Base-by-base conservation (phyloP, 345 rosid species). In the Bretschneidera sinensis region DNA sequence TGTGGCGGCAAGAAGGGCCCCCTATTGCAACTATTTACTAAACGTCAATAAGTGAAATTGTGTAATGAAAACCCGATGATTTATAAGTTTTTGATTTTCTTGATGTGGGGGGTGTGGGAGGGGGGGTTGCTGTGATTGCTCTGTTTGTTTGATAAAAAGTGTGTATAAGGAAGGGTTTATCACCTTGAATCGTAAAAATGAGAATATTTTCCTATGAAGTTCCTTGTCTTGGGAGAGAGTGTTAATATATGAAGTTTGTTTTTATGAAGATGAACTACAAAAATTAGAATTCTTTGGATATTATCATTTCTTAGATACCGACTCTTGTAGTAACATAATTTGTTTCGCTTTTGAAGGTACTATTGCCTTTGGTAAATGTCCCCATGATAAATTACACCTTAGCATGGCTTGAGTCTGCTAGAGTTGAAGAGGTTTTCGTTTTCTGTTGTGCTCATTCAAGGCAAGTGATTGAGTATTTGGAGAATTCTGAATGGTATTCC, bases 371-470 rank as follows among this genome's bases (percentile, higher is more conserved):
- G 71, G 96, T 79, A 17, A 86, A 90, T 72, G 79, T 79, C 48
- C 95, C 97, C 9, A 94, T 94, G 97, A 94, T 90, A 54, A 80
- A 82, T 68, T 88, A 94, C 59, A 88, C 95, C 8, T 62, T 90
- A 70, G 92, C 95, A 0, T 90, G 99, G 99, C 87, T 94, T 34
- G 97, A 94, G 68, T 83, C 76, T 24, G 89, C 92, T 20, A 97
- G 86, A 1, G 92, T 88, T 17, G 96, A 91, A 50, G 99, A 94
- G 59, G 97, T 90, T 59, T 86, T 94, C 57, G 92, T 94, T 17
- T 90, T 94, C 76, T 90, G 97, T 69, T 90, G 97, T 59, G 97
- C 97, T 48, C 97, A 94, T 56, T 82, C 96, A 6, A 75, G 39
- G 66, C 99, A 90, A 69, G 82, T 94, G 17, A 86, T 76, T 54